Evolutionary conservation across 208 protist species (phyloP).

Genomic region (Herpetomonas samuelpessoai): DNA sequence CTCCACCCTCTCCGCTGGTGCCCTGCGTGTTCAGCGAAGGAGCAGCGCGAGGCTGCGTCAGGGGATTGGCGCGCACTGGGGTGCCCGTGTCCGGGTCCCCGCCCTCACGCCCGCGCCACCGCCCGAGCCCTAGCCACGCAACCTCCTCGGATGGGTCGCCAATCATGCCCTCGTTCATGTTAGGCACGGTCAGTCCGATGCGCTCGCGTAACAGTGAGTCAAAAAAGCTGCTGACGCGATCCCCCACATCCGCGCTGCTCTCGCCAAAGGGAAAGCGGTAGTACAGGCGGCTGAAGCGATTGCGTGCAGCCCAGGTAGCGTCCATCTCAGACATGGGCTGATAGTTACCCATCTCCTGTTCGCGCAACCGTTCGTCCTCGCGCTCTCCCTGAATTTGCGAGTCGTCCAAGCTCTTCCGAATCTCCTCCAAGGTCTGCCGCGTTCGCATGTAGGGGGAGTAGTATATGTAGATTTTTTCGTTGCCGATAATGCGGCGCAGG

Average conservation of each 20-base stretch:
- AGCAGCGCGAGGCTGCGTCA: no score
- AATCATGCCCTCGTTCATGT: conserved; percentile 41
- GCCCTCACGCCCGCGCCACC: conserved; percentile 10
- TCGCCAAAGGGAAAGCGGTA: conserved; percentile 91
- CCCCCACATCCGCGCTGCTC: conserved; percentile 87
- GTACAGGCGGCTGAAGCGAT: conserved; percentile 82
- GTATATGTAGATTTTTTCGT: conserved; percentile 86
- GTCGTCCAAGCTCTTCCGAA: conserved; percentile 60
- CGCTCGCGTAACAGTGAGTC: conserved; percentile 80
- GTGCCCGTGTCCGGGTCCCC: neutral
- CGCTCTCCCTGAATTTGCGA: conserved; percentile 78
- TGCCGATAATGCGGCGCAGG: conserved; percentile 68
- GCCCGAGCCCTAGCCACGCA: conserved; percentile 9
- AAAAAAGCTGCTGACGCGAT: conserved; percentile 89
- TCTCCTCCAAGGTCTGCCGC: conserved; percentile 82
- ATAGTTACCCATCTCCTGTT: conserved; percentile 95
- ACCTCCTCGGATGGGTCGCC: conserved; percentile 16
- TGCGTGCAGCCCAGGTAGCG: conserved; percentile 60
- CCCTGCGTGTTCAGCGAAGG: no score
- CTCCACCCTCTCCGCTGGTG: no score
- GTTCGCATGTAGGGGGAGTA: conserved; percentile 88
- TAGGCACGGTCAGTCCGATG: conserved; percentile 55
- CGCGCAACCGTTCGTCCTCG: conserved; percentile 91
- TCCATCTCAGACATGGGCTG: conserved; percentile 79
- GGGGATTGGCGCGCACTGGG: neutral